These are phyloP conservation scores for Agaricus subrufescens DNA, from an alignment of 768 basidiomycete species.

Conservation along the genomic window DNA sequence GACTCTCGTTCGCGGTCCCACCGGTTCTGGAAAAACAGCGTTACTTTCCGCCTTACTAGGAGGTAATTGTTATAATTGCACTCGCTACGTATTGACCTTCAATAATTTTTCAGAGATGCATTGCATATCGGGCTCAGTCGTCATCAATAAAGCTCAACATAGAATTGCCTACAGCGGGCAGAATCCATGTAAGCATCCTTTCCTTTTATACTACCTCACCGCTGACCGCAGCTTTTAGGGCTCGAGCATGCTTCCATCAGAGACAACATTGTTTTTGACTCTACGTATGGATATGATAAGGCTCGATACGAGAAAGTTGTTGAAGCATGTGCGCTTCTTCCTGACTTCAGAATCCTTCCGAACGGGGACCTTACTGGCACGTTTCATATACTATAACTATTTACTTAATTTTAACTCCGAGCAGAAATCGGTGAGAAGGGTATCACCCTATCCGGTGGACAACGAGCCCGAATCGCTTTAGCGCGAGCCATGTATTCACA, in stretches of 20 bases:
- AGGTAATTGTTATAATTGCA: slow-evolving; percentile 31
- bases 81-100: slow-evolving; percentile 3
- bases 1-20: slow-evolving; percentile 59
- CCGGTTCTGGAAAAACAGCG: slow-evolving; percentile 68
- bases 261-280: slow-evolving; percentile 78
- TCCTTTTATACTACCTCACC: neutral
- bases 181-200: slow-evolving; percentile 46
- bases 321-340: slow-evolving; percentile 69
- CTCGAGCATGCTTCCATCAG: slow-evolving; percentile 77
- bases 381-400: slow-evolving; percentile 2
- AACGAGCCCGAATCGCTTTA: slow-evolving; percentile 68
- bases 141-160: slow-evolving; percentile 51
- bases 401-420: neutral
- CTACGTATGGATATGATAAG: slow-evolving; percentile 51
- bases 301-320: slow-evolving; percentile 63
- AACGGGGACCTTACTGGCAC: slow-evolving; percentile 75
- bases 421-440: slow-evolving; percentile 80
- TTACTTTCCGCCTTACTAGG: slow-evolving; percentile 61
- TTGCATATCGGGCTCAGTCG: slow-evolving; percentile 48
- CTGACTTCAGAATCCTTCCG: slow-evolving; percentile 67
- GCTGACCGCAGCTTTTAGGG: slow-evolving; percentile 33
- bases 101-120: slow-evolving; percentile 45
- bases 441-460: slow-evolving; percentile 69
- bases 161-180: slow-evolving; percentile 68
- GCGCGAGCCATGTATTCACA: slow-evolving; percentile 79